These are phyloP conservation scores for Chlorella variabilis DNA, from an alignment of 163 green algal genomes.

Conservation along the genomic window DNA sequence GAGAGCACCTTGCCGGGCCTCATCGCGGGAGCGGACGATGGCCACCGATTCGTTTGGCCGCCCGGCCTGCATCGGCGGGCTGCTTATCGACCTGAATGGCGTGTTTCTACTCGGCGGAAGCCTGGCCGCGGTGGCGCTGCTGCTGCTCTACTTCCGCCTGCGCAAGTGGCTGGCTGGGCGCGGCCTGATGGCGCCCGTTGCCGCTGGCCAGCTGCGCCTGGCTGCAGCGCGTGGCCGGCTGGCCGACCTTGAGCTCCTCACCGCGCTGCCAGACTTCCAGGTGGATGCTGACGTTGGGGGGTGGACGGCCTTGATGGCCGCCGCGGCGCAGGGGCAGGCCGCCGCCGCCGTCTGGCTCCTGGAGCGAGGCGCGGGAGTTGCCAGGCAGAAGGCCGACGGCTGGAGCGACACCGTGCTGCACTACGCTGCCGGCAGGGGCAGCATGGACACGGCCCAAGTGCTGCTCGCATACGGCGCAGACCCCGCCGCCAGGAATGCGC, in stretches of 20 bases:
- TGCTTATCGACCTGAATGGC: no score
- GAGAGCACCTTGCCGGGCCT: no score
- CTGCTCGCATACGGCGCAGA: conserved; percentile 39
- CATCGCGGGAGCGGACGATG: no score
- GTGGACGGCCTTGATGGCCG: background rate
- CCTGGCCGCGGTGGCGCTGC: background rate
- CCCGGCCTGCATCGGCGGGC: no score
- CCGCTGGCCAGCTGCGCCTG: background rate
- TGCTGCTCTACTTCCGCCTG: background rate
- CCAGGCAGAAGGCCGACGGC: conserved; percentile 19
- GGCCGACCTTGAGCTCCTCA: background rate
- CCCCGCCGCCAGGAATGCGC: background rate
- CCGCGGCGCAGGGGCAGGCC: background rate
- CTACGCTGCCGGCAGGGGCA: conserved; percentile 21
- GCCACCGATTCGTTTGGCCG: no score
- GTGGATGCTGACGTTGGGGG: background rate
- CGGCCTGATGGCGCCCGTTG: background rate
- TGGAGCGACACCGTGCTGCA: conserved; percentile 34
- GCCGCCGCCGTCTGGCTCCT: conserved; percentile 39
- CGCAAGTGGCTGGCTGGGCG: background rate
- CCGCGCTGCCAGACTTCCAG: background rate
- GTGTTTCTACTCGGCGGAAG: background rate
- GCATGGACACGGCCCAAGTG: background rate
- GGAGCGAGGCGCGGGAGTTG: conserved; percentile 16
- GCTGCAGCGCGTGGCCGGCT: background rate